Evolutionary conservation across 768 basidiomycete genomes (phyloP).

Genomic region (Boletus eberwhitei): DNA sequence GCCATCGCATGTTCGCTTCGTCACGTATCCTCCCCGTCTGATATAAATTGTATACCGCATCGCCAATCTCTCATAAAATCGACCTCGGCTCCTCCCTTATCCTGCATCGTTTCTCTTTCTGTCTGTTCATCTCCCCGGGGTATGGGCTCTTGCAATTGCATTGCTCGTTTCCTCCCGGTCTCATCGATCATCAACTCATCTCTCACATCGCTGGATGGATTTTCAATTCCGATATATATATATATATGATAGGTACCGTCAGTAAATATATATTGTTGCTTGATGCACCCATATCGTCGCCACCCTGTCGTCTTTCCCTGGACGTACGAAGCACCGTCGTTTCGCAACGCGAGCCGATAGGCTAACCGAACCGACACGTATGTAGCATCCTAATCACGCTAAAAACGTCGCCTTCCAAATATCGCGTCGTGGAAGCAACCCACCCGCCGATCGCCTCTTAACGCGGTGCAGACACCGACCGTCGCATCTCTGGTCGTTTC

Average conservation of each 20-base stretch:
- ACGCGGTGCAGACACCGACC: constrained; percentile 45
- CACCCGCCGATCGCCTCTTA: not conserved
- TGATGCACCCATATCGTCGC: constrained; percentile 20
- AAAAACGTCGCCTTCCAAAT: too few relatives aligned
- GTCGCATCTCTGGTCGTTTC: constrained; percentile 55
- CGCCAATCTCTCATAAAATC: constrained; percentile 11
- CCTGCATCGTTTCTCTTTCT: not conserved
- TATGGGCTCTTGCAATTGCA: not conserved
- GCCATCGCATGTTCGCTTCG: constrained; percentile 7
- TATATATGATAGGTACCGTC: constrained; percentile 19
- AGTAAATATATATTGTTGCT: constrained; percentile 27
- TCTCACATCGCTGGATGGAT: constrained; percentile 1
- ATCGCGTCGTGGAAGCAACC: too few relatives aligned
- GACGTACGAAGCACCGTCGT: not conserved
- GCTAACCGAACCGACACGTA: not conserved
- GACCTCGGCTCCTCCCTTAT: constrained; percentile 1
- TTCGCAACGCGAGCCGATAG: not conserved
- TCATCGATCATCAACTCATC: too few relatives aligned
- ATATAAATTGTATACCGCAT: constrained; percentile 31
- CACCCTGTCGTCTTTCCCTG: constrained; percentile 1
- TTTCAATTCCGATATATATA: constrained; percentile 13
- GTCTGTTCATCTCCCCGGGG: not conserved
- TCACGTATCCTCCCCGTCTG: constrained; percentile 6
- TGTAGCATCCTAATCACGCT: too few relatives aligned
- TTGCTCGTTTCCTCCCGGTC: not conserved